Percentiles rank a stretch among this genome's conserved stretches.
Evolutionary conservation across 352 stramenopile species (phyloP).

Genomic region (Phytopythium helicoides): DNA sequence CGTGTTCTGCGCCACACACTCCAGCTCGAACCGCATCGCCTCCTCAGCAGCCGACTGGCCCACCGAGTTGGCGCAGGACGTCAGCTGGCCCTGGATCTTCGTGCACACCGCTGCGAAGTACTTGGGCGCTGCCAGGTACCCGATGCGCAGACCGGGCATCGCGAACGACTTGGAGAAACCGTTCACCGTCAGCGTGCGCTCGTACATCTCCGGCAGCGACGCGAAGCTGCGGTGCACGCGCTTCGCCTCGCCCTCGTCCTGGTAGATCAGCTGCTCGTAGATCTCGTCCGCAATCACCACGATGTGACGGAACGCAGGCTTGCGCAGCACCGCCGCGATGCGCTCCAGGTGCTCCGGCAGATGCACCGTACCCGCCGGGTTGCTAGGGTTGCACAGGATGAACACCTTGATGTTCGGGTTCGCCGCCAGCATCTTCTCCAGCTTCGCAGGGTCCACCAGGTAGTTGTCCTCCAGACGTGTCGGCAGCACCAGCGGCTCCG

Average conservation of each 20-base stretch:
- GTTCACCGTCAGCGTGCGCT: slow-evolving; percentile 93
- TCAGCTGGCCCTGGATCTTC: slow-evolving; percentile 95
- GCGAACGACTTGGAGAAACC: slow-evolving; percentile 96
- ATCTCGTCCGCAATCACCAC: slow-evolving; percentile 94
- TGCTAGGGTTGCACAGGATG: slow-evolving; percentile 97
- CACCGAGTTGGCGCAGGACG: slow-evolving; percentile 91
- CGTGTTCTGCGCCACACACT: slow-evolving; percentile 35
- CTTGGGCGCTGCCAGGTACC: slow-evolving; percentile 83
- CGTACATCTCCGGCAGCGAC: slow-evolving; percentile 76
- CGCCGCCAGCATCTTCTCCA: slow-evolving; percentile 72
- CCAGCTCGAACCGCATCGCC: slow-evolving; percentile 82
- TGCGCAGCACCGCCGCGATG: slow-evolving; percentile 51
- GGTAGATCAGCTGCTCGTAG: slow-evolving; percentile 94
- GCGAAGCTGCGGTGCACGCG: slow-evolving; percentile 67
- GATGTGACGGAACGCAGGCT: slow-evolving; percentile 69
- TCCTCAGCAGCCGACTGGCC: slow-evolving; percentile 90
- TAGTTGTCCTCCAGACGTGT: slow-evolving; percentile 90
- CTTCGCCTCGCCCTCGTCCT: slow-evolving; percentile 50
- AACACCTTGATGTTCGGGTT: slow-evolving; percentile 79
- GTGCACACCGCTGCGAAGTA: slow-evolving; percentile 82
- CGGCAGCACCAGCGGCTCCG: slow-evolving; percentile 85
- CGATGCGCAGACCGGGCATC: slow-evolving; percentile 95
- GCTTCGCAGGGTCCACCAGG: slow-evolving; percentile 78
- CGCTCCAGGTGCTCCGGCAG: slow-evolving; percentile 38
- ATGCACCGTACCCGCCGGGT: slow-evolving; percentile 91